Conservation (phyloP, 2,329 filamentous ascomycete genomes). For the Pseudocercospora crystallina region DNA sequence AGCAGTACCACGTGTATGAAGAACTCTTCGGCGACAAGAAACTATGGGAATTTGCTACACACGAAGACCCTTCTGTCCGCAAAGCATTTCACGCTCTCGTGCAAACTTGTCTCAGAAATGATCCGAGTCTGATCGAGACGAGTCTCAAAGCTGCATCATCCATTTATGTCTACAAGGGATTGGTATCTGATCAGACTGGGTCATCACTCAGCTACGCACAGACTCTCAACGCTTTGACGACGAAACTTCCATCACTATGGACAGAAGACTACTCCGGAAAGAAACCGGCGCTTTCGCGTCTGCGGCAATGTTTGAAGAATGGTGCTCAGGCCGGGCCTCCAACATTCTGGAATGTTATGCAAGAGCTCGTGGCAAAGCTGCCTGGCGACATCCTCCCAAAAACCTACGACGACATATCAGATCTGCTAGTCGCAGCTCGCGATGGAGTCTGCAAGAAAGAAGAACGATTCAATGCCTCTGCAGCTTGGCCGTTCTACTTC, state of each 20-base stretch:
- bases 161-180: slow-evolving; percentile 70
- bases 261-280: slow-evolving; percentile 61
- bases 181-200: slow-evolving; percentile 70
- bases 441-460: slow-evolving; percentile 71
- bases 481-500: slow-evolving; percentile 76
- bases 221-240: slow-evolving; percentile 66
- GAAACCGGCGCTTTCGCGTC: slow-evolving; percentile 54
- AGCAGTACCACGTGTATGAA: slow-evolving; percentile 63
- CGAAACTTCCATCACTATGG: slow-evolving; percentile 70
- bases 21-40: slow-evolving; percentile 63
- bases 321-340: slow-evolving; percentile 77
- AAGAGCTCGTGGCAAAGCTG: slow-evolving; percentile 58
- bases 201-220: slow-evolving; percentile 72
- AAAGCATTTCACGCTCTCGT: slow-evolving; percentile 59
- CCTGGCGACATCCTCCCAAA: slow-evolving; percentile 58
- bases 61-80: slow-evolving; percentile 59
- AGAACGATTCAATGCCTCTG: slow-evolving; percentile 66
- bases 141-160: slow-evolving; percentile 60
- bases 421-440: slow-evolving; percentile 67
- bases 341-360: slow-evolving; percentile 71
- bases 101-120: slow-evolving; percentile 50
- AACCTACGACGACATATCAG: slow-evolving; percentile 54
- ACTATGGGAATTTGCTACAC: slow-evolving; percentile 59
- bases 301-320: slow-evolving; percentile 73
- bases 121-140: slow-evolving; percentile 39